Evolutionary conservation across 2,329 filamentous ascomycete species (phyloP), one percentile per base, ranked within the genome.

Genomic region (Cladosporium sp.): DNA sequence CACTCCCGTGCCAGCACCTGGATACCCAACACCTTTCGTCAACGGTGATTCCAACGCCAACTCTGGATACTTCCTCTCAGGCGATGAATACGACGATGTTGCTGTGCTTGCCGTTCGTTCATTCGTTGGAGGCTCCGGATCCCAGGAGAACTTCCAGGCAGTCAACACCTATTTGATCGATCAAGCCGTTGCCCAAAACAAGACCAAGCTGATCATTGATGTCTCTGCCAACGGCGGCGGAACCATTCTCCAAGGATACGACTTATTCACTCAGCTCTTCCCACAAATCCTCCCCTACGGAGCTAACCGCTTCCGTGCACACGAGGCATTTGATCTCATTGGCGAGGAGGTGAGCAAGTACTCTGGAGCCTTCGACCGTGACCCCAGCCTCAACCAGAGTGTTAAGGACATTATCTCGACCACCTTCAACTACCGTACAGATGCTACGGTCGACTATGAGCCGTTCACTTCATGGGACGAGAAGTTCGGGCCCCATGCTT

Each of bases 161-260:
- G 75, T 79, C 28, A 79, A 78, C 58, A 75, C 74, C 10, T 74
- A 78, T 18, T 79, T 82, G 68, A 76, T 83, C 55, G 73, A 78
- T 11, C 74, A 75, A 16, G 80, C 80, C 40, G 79, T 80, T 65
- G 78, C 79, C 11, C 80, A 79, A 0, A 83, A 83, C 65, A 88
- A 87, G 77, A 86, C 81, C 55, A 86, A 86, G 73, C 81, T 89
- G 0, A 82, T 89, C 12, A 78, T 89, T 33, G 86, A 89, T 69
- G 75, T 89, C 6, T 82, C 81, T 3, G 81, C 80, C 56, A 89
- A 89, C 69, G 83, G 82, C 2, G 87, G 87, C 50, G 87, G 87
- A 28, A 82, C 80, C 16, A 84, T 89, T 53, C 73, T 87, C 8
- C 81, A 84, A n/a, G 87, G 85, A 18, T 87, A 86, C 69, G 86